Base-by-base conservation (phyloP, 2,329 filamentous ascomycete genomes). In the Arthroderma sp. region DNA sequence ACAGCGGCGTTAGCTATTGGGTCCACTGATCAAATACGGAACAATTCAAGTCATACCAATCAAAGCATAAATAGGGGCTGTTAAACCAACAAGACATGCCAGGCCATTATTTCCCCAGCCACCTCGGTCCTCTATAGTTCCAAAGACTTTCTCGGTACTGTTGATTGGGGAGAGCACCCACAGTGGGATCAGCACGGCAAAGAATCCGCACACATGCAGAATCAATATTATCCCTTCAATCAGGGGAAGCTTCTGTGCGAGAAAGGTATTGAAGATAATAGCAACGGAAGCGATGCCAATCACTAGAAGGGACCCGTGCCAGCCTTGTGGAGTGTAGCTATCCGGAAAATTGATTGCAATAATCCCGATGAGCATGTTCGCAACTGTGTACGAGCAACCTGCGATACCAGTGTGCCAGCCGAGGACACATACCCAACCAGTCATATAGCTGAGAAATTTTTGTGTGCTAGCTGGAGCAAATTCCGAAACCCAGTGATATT, bases 401-500 rank as follows among this genome's bases (percentile, higher is more conserved):
- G 53, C 56, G 4, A 56, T 56, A 30, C 56, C 53, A 8, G 49
- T 50, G 28, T 59, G 51, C 58, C 59, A 57, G 30, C 58, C 54
- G 36, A 59, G 48, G 29, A 60, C 57, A 30, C 54, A 49, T 29
- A 60, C 49, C 58, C 58, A 60, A 7, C 58, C 58, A 44, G 47
- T 44, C 27, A 47, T 47, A 43, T 58, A 64, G 43, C 59, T 62
- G 32, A 64, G 48, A 32, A 61, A 58, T 33, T 55, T 58, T 48
- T 64, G 60, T 33, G 46, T 56, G 6, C 48, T 51, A n/a, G 51
- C 51, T 5, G 60, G 60, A 9, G 61, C 57, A 44, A 63, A 63
- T 48, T 63, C 58, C 5, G 56, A 58, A 1, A 61, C 58, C 59
- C 58, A 62, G 43, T 60, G 59, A 46, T 61, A 61, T 45, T 62